Percentiles rank a stretch among this genome's conserved stretches.
Conservation (phyloP, 2,329 filamentous ascomycete species). For the Pseudonectria foliicola region DNA sequence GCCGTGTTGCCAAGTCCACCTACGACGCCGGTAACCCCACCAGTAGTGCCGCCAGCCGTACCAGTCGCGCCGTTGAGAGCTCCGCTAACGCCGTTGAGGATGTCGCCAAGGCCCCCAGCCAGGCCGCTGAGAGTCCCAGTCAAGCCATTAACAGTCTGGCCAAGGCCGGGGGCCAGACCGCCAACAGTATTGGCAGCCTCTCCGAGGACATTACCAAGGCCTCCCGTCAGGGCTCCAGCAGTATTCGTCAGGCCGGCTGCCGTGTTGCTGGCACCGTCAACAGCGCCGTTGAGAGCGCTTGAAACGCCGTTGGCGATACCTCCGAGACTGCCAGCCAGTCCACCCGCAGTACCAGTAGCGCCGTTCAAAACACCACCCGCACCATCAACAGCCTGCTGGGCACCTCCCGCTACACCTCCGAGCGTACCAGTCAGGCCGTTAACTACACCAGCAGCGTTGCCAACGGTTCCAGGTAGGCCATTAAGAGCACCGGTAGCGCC, state of each 20-base stretch:
- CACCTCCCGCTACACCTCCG: not conserved
- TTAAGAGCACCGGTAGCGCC: not conserved
- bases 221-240: not conserved
- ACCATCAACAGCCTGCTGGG: slow-evolving; percentile 1
- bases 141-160: no score
- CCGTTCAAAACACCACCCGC: not conserved
- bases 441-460: not conserved
- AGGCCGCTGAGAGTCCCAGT: no score
- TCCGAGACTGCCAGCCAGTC: not conserved
- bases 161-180: no score
- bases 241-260: not conserved
- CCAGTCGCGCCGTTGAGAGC: no score
- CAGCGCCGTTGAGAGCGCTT: not conserved
- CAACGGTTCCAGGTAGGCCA: not conserved
- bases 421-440: not conserved
- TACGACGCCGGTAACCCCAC: no score
- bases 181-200: no score
- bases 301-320: not conserved
- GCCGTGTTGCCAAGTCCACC: no score
- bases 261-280: not conserved
- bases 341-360: not conserved
- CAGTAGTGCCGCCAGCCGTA: no score
- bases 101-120: no score
- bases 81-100: no score
- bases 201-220: no score